These are phyloP conservation scores for Delonix regia DNA, from an alignment of 306 rosid species.

Conservation along the genomic window DNA sequence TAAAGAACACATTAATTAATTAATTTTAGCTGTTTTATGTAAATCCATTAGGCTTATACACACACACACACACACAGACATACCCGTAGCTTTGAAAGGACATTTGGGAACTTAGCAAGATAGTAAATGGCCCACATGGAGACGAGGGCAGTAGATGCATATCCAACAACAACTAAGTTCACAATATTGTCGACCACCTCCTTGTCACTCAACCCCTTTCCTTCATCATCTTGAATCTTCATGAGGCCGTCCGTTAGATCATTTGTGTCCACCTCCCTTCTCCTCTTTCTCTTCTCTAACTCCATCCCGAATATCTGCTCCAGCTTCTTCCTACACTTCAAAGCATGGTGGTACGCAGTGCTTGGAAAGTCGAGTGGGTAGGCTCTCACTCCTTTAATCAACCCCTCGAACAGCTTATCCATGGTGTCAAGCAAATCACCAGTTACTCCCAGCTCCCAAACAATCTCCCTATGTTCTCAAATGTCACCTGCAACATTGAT, in stretches of 20 bases:
- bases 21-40: no score
- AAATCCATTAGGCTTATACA: no score
- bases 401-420: constrained; percentile 19
- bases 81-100: constrained; percentile 46
- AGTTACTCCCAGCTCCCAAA: constrained; percentile 25
- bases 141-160: constrained; percentile 36
- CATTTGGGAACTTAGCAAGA: constrained; percentile 47
- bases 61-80: no score
- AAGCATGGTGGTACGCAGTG: constrained; percentile 34
- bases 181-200: constrained; percentile 55
- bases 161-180: constrained; percentile 43
- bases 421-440: background rate
- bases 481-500: constrained; percentile 30
- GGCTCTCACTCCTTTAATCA: constrained; percentile 46
- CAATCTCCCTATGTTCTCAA: constrained; percentile 33
- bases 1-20: background rate
- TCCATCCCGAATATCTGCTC: constrained; percentile 44
- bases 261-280: background rate
- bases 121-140: constrained; percentile 49
- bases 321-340: constrained; percentile 43
- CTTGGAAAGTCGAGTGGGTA: constrained; percentile 52
- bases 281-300: constrained; percentile 43
- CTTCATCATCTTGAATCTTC: constrained; percentile 47
- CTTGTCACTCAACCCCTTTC: constrained; percentile 40
- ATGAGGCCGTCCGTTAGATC: constrained; percentile 62